Evolutionary conservation across 345 rosid species (phyloP).

Genomic region (Lepidium aucheri): DNA sequence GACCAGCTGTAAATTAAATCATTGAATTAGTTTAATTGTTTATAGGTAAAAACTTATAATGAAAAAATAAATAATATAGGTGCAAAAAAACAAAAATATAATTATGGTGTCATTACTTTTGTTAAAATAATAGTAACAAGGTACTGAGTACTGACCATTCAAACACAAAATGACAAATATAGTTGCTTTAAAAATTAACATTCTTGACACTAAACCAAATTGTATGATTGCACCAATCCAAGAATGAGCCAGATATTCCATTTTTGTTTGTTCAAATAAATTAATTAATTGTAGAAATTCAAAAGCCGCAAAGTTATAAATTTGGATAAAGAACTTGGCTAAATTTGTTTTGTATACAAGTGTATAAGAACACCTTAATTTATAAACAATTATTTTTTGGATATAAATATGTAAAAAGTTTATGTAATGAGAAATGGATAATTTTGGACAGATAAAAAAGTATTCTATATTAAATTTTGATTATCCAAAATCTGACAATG

Average conservation of each 20-base stretch:
- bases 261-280: not conserved
- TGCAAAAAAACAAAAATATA: not conserved
- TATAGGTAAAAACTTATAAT: not conserved
- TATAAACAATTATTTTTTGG: not conserved
- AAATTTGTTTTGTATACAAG: not conserved
- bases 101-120: not conserved
- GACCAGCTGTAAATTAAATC: not conserved
- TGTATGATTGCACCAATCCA: not conserved
- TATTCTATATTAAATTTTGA: too few relatives aligned
- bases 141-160: not conserved
- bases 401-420: not conserved
- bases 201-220: not conserved
- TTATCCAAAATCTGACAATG: too few relatives aligned
- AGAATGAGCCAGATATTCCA: not conserved
- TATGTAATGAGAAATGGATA: not conserved
- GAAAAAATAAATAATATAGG: not conserved
- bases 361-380: not conserved
- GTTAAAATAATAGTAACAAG: not conserved
- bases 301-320: not conserved
- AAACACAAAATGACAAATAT: slow-evolving; percentile 14
- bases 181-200: slow-evolving; percentile 2
- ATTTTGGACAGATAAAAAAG: too few relatives aligned
- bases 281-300: not conserved
- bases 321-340: not conserved
- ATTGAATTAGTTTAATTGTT: not conserved